phyloP scores from a whole-genome alignment of 176 grass and related monocot genomes.

The Zea luxurians region DNA sequence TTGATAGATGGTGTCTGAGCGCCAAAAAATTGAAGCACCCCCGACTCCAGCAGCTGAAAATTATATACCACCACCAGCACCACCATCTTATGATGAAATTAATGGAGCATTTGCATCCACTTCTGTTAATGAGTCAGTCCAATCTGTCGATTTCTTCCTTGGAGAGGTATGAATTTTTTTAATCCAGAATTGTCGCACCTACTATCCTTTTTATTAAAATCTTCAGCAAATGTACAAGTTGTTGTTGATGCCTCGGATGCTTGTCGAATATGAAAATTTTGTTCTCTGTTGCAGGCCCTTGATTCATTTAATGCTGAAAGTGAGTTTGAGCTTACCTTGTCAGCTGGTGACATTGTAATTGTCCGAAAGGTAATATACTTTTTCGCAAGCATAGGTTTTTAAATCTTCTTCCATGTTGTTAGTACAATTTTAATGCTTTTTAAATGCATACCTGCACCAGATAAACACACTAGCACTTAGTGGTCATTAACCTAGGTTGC shows the following conservation, averaged over 20 bases:
- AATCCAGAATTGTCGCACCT: too few relatives aligned
- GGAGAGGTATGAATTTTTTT: slow-evolving; percentile 57
- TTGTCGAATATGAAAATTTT: slow-evolving; percentile 8
- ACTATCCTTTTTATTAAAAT: neutral
- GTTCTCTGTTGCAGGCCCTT: slow-evolving; percentile 56
- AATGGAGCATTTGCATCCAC: slow-evolving; percentile 57
- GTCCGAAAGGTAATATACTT: slow-evolving; percentile 74
- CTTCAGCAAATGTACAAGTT: neutral
- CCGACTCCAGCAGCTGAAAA: slow-evolving; percentile 53
- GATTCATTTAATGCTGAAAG: slow-evolving; percentile 79
- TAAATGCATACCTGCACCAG: neutral
- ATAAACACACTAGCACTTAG: neutral
- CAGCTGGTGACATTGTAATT: slow-evolving; percentile 77
- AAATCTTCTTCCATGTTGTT: neutral
- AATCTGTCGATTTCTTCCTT: slow-evolving; percentile 75
- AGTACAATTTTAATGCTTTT: neutral
- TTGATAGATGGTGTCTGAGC: slow-evolving; percentile 78
- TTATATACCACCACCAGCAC: slow-evolving; percentile 57
- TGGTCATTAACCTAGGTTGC: neutral
- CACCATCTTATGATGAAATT: slow-evolving; percentile 69
- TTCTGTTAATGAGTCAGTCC: slow-evolving; percentile 52
- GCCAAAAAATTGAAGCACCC: slow-evolving; percentile 77
- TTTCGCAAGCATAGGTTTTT: neutral
- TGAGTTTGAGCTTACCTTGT: slow-evolving; percentile 87
- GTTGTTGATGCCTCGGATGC: neutral